Conservation (phyloP, 2,329 filamentous ascomycete genomes). For the Penicillium aurantiogriseum region DNA sequence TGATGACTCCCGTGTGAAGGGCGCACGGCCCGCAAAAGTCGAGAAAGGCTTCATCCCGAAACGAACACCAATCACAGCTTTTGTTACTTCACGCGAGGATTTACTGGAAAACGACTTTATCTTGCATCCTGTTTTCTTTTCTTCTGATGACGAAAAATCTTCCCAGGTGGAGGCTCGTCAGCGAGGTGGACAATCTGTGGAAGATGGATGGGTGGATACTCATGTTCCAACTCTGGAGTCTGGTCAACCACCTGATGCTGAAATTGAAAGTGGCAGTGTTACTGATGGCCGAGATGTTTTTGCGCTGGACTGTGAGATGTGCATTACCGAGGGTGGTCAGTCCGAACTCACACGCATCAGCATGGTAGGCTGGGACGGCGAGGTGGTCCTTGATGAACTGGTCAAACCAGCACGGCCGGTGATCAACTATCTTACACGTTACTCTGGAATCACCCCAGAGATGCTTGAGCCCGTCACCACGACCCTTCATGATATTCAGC, state of each 20-base stretch:
- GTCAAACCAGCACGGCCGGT: conserved; percentile 90
- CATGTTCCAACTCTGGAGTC: conserved; percentile 65
- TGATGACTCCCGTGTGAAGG: conserved; percentile 50
- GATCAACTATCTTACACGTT: conserved; percentile 85
- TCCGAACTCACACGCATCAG: conserved; percentile 88
- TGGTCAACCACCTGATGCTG: conserved; percentile 63
- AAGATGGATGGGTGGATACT: conserved; percentile 80
- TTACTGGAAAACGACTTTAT: conserved; percentile 80
- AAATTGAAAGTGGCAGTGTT: conserved; percentile 77
- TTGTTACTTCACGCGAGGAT: conserved; percentile 69
- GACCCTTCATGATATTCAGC: conserved; percentile 77
- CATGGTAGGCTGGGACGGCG: conserved; percentile 80
- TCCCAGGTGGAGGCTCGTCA: conserved; percentile 56
- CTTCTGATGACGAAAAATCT: conserved; percentile 54
- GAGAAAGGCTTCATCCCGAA: conserved; percentile 69
- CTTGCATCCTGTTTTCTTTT: conserved; percentile 74
- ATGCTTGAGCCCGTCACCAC: conserved; percentile 83
- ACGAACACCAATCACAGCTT: conserved; percentile 78
- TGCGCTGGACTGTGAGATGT: conserved; percentile 96
- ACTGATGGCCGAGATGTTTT: conserved; percentile 77
- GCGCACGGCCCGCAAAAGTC: conserved; percentile 61
- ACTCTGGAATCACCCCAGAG: conserved; percentile 85
- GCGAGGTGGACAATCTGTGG: conserved; percentile 47
- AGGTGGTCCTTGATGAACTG: conserved; percentile 79
- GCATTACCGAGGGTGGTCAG: conserved; percentile 74